Percentiles rank a stretch among this genome's conserved stretches.
Conservation (phyloP, 768 basidiomycete species). For the Hortiboletus flavorubellus region DNA sequence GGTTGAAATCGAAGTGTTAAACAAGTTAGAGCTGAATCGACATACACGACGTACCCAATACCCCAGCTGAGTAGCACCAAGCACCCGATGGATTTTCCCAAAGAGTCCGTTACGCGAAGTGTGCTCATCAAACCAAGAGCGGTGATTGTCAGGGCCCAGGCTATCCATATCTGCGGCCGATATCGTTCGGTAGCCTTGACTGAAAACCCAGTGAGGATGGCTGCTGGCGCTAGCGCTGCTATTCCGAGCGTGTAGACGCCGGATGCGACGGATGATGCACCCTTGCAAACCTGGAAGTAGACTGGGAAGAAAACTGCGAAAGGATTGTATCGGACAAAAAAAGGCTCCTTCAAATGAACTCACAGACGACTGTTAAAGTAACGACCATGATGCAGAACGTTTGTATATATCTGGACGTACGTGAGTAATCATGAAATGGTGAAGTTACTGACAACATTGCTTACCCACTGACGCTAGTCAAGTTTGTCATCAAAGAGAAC, state of each 20-base stretch:
- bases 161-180: slow-evolving; percentile 18
- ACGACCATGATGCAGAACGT: too few relatives aligned
- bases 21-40: not conserved
- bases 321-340: not conserved
- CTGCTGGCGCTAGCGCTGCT: slow-evolving; percentile 28
- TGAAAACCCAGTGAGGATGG: slow-evolving; percentile 30
- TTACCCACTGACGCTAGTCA: too few relatives aligned
- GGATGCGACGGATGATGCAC: slow-evolving; percentile 31
- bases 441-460: too few relatives aligned
- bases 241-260: slow-evolving; percentile 19
- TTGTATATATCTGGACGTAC: too few relatives aligned
- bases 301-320: slow-evolving; percentile 37
- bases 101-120: slow-evolving; percentile 21
- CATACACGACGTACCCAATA: not conserved
- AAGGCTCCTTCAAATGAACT: not conserved
- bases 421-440: too few relatives aligned
- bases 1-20: not conserved
- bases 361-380: not conserved
- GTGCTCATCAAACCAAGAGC: slow-evolving; percentile 36
- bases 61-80: not conserved
- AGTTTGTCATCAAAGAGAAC: too few relatives aligned
- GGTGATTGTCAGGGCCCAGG: slow-evolving; percentile 21
- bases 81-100: not conserved
- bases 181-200: slow-evolving; percentile 31
- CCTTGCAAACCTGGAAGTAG: slow-evolving; percentile 16